Evolutionary conservation across 495 filamentous ascomycete species (phyloP).

Genomic region (Lineolata rhizophorae): DNA sequence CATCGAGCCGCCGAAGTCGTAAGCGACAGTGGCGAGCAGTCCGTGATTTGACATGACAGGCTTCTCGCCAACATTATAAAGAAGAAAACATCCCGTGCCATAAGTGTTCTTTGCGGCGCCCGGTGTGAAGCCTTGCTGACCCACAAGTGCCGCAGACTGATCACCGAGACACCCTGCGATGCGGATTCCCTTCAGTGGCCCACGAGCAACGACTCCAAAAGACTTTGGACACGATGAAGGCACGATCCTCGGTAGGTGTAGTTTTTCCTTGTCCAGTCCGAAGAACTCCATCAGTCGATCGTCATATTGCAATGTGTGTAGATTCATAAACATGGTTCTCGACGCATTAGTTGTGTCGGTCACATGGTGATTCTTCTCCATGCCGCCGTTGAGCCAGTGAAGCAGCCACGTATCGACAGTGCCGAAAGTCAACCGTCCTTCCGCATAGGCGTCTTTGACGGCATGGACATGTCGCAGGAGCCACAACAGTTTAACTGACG

Average conservation of each 20-base stretch:
- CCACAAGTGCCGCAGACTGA: constrained; percentile 80
- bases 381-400: constrained; percentile 77
- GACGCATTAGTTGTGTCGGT: constrained; percentile 88
- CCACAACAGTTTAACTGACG: constrained; percentile 77
- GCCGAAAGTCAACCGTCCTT: constrained; percentile 64
- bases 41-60: constrained; percentile 84
- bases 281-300: constrained; percentile 67
- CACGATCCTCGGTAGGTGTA: constrained; percentile 66
- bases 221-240: constrained; percentile 59
- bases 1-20: constrained; percentile 50
- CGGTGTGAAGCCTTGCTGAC: constrained; percentile 72
- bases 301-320: constrained; percentile 71
- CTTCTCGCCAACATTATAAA: constrained; percentile 82
- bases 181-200: constrained; percentile 47
- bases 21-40: constrained; percentile 71
- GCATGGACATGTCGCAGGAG: constrained; percentile 48
- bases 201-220: constrained; percentile 46
- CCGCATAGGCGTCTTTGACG: constrained; percentile 59
- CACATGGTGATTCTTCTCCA: constrained; percentile 43
- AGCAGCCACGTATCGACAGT: constrained; percentile 91
- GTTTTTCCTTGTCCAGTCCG: constrained; percentile 49
- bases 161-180: constrained; percentile 84
- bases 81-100: constrained; percentile 84
- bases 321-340: constrained; percentile 92
- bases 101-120: constrained; percentile 92